Base-by-base conservation (phyloP, 768 basidiomycete genomes). In the Trametes elegans region DNA sequence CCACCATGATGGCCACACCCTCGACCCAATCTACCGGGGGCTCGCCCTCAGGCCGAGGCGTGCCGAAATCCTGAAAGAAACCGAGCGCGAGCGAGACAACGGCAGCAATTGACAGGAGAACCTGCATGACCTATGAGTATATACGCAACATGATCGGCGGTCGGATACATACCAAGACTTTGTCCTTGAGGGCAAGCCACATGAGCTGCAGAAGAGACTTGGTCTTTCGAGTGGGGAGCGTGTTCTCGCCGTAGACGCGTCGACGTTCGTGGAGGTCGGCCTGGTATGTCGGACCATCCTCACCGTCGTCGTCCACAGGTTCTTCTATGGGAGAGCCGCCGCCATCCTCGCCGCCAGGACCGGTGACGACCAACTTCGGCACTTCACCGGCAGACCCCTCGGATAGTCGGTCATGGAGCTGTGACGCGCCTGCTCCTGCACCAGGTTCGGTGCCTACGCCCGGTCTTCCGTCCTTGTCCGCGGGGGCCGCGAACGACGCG, bases 1-100 rank as follows among this genome's bases (percentile, higher is more conserved):
- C 89, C 35, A 88, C 78, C 65, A 90, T 80, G 56, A 90, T 90
- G 0, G 89, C 84, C 10, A 91, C 89, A 50, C 87, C 96, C 74
- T 98, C 96, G 0, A 99, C 94, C 96, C 96, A 98, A 64, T 98
- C 94, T 14, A 98, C 92, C 16, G 85, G 84, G 1, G 94, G 86
- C 39, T 87, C 78, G 32, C 73, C 74, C 1, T 72, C 59, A 8
- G 83, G 76, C 5, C 80, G 79, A 0, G 83, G 75, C 0, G 79
- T 77, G 10, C 95, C 96, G 66, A 98, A 88, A 66, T 94, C 93
- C 68, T 96, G 90, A 71, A 97, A 97, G 26, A 99, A 73, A 18
- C 97, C 97, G 13, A 98, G 82, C 11, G 93, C 94, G 40, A 99
- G 77, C 14, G 97, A 97, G 35, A 99, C 80, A 34, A 91, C 83